Evolutionary conservation across 371 early-diverging fungal species (phyloP).

Genomic region (Mortierella sp.): DNA sequence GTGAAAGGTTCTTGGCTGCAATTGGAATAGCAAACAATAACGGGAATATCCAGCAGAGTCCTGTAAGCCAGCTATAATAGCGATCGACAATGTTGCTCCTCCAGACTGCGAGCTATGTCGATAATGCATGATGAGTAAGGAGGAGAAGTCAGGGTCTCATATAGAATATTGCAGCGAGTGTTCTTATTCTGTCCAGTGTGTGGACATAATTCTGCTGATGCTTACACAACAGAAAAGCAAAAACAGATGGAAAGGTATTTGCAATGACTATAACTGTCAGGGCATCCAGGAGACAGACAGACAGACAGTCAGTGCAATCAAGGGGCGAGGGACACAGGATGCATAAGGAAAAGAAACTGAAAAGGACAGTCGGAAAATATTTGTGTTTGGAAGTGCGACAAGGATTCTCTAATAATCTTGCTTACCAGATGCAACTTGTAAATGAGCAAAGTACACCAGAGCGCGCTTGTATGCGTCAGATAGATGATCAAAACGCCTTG

Average conservation of each 20-base stretch:
- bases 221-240: no score
- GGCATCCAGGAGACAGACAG: background rate
- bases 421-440: constrained; percentile 53
- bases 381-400: background rate
- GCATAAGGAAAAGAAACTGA: background rate
- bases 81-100: constrained; percentile 57
- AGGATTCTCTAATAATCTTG: background rate
- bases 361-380: background rate
- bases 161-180: no score
- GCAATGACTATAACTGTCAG: background rate
- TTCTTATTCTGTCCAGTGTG: no score
- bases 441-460: constrained; percentile 48
- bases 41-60: constrained; percentile 60
- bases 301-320: background rate
- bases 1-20: constrained; percentile 40
- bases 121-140: background rate
- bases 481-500: constrained; percentile 54
- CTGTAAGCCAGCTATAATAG: constrained; percentile 55
- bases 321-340: no score
- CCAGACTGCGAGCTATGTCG: constrained; percentile 55
- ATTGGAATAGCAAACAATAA: constrained; percentile 56
- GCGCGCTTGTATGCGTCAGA: constrained; percentile 43
- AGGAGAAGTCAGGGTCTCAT: no score
- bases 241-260: no score
- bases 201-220: no score